Percentiles rank a stretch among this genome's conserved stretches.
Conservation (phyloP, 257 asterid species). For the Gardenia jasminoides region DNA sequence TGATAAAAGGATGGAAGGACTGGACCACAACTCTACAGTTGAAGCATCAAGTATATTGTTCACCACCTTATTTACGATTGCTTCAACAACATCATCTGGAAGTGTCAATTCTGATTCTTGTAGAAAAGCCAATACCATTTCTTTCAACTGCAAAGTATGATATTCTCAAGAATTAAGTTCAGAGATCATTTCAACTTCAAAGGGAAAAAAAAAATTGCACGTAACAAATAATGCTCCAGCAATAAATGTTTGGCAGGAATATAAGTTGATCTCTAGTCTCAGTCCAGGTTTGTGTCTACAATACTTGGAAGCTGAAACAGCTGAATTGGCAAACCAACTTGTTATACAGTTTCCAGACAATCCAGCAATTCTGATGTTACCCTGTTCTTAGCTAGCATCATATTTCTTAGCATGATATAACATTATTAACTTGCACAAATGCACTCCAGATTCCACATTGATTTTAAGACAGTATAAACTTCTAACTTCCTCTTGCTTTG, state of each 20-base stretch:
- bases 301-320: background rate
- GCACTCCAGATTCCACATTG: background rate
- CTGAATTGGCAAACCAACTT: background rate
- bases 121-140: slow-evolving; percentile 79
- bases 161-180: background rate
- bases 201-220: background rate
- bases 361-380: background rate
- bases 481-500: background rate
- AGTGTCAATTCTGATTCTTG: slow-evolving; percentile 66
- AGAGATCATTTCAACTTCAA: background rate
- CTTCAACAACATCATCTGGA: slow-evolving; percentile 61
- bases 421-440: background rate
- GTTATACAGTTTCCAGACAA: background rate
- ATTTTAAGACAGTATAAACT: background rate
- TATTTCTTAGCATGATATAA: background rate
- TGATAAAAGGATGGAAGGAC: background rate
- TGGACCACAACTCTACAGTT: background rate
- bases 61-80: slow-evolving; percentile 66
- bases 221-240: background rate
- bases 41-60: background rate
- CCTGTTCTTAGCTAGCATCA: background rate
- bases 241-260: background rate
- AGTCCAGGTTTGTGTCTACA: background rate
- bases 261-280: background rate
- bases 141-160: slow-evolving; percentile 50